Percentiles rank a stretch among this genome's conserved stretches.
Evolutionary conservation across 2,329 filamentous ascomycete genomes (phyloP).

Genomic region (Colletotrichum sp.): DNA sequence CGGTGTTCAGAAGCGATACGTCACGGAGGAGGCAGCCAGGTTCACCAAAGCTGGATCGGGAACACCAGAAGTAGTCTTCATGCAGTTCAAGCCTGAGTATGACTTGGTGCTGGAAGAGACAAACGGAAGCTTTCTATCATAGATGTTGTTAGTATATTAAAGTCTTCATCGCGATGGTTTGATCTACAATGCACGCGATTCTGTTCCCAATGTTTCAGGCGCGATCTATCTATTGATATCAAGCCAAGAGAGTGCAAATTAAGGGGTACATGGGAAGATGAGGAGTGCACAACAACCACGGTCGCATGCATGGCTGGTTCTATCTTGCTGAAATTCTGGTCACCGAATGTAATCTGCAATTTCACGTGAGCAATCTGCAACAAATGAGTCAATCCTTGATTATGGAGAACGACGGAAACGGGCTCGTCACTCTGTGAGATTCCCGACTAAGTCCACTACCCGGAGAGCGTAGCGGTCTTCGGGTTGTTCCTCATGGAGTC

Average conservation of each 20-base stretch:
- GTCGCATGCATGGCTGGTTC: no score
- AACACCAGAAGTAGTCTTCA: background rate
- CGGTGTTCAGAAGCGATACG: background rate
- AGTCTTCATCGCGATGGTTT: rapidly evolving
- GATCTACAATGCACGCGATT: no score
- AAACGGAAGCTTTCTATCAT: background rate
- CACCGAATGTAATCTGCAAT: background rate
- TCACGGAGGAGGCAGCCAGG: background rate
- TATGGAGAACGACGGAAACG: no score
- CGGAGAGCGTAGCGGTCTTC: background rate
- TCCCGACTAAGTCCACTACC: no score
- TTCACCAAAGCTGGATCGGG: background rate
- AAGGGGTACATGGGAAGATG: background rate
- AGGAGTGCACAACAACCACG: no score
- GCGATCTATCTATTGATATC: background rate
- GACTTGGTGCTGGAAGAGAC: background rate
- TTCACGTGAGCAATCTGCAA: rapidly evolving
- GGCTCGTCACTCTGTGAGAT: background rate
- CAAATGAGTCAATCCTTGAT: background rate
- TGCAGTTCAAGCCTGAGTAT: background rate
- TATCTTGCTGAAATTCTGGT: no score
- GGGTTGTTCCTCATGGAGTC: no score
- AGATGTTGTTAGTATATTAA: rapidly evolving
- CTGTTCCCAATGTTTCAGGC: no score
- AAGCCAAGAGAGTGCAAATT: background rate